These are phyloP conservation scores for Calonectria montana DNA, from an alignment of 2,329 filamentous ascomycete genomes.

Conservation along the genomic window DNA sequence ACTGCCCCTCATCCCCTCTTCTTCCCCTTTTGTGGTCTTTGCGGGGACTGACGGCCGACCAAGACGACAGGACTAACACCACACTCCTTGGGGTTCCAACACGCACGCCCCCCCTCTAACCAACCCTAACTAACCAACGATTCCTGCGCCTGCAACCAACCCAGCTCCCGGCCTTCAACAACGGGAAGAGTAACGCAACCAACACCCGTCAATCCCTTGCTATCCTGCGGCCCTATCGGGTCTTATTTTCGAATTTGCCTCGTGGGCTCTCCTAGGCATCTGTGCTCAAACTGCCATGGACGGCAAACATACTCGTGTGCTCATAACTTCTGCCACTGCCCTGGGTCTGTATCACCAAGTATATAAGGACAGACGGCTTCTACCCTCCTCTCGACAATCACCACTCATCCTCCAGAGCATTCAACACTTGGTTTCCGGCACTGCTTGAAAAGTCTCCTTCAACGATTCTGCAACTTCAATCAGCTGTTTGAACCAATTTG, in stretches of 20 bases:
- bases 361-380: slow-evolving; percentile 41
- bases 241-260: slow-evolving; percentile 45
- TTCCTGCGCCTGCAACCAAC: slow-evolving; percentile 36
- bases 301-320: slow-evolving; percentile 41
- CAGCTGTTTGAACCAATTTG: neutral
- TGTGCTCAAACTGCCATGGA: slow-evolving; percentile 44
- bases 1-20: slow-evolving; percentile 33
- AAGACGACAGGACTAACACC: slow-evolving; percentile 38
- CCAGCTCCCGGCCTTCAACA: slow-evolving; percentile 36
- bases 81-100: slow-evolving; percentile 35
- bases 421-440: slow-evolving; percentile 13
- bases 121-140: slow-evolving; percentile 41
- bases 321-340: slow-evolving; percentile 35
- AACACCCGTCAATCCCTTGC: slow-evolving; percentile 40
- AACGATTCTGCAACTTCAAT: neutral
- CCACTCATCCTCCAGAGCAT: slow-evolving; percentile 32
- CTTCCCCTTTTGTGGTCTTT: slow-evolving; percentile 37
- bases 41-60: slow-evolving; percentile 38
- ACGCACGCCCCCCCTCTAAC: slow-evolving; percentile 39
- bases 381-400: slow-evolving; percentile 29
- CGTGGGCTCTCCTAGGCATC: slow-evolving; percentile 38
- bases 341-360: slow-evolving; percentile 42
- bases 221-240: slow-evolving; percentile 30
- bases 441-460: neutral
- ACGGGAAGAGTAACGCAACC: slow-evolving; percentile 36